Conservation (phyloP, 257 asterid genomes). For the Solanum habrochaites region DNA sequence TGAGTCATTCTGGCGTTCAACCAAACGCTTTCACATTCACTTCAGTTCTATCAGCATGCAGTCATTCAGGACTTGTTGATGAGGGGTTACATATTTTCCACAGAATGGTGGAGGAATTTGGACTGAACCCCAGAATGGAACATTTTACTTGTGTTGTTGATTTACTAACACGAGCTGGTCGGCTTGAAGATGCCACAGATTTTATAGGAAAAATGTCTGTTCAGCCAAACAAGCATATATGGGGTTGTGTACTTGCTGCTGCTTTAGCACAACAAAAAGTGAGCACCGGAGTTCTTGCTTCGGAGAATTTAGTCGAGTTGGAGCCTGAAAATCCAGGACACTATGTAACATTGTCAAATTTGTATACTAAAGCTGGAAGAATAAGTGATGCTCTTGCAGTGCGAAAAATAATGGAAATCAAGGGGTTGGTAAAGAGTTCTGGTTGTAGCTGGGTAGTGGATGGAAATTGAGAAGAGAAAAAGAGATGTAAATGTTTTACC, state of each 20-base stretch:
- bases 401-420: slow-evolving; percentile 22
- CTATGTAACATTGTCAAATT: slow-evolving; percentile 29
- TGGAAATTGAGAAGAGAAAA: slow-evolving; percentile 5
- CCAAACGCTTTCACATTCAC: slow-evolving; percentile 26
- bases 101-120: slow-evolving; percentile 14
- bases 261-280: slow-evolving; percentile 7
- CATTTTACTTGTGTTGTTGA: slow-evolving; percentile 28
- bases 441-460: slow-evolving; percentile 20
- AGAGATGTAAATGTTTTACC: background rate
- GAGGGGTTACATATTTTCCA: slow-evolving; percentile 19
- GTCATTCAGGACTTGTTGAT: slow-evolving; percentile 32
- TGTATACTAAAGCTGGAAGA: slow-evolving; percentile 29
- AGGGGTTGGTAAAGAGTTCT: slow-evolving; percentile 21
- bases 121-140: slow-evolving; percentile 15
- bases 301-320: slow-evolving; percentile 16
- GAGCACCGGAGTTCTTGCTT: slow-evolving; percentile 13
- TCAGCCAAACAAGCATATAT: slow-evolving; percentile 17
- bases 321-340: slow-evolving; percentile 39
- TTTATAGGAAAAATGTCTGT: slow-evolving; percentile 14
- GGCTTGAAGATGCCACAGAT: slow-evolving; percentile 26
- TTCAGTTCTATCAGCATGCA: slow-evolving; percentile 31
- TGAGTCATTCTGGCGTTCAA: slow-evolving; percentile 12
- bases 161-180: slow-evolving; percentile 34
- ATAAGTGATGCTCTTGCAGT: slow-evolving; percentile 12
- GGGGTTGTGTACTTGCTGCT: slow-evolving; percentile 33